phyloP scores from a whole-genome alignment of 139 green algal genomes.

The Coelastrella sp. region DNA sequence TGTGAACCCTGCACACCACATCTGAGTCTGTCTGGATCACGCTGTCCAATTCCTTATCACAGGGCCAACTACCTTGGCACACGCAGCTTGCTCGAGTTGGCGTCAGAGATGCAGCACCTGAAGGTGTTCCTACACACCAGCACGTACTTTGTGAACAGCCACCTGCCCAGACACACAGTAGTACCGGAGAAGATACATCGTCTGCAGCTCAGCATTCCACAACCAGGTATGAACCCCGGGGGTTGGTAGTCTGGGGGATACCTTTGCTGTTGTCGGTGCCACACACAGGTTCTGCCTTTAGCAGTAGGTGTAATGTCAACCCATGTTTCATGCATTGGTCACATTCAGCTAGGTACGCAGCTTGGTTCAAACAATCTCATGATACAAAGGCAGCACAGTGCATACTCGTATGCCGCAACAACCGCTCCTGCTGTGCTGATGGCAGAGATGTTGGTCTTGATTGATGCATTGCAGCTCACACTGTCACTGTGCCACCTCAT shows the following conservation, averaged over 20 bases:
- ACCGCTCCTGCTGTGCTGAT: too few species aligned
- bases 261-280: not conserved
- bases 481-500: too few species aligned
- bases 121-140: conserved; percentile 25
- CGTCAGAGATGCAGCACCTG: not conserved
- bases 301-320: not conserved
- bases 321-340: not conserved
- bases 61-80: conserved; percentile 30
- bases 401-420: too few species aligned
- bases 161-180: conserved; percentile 11
- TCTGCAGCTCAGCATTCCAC: not conserved
- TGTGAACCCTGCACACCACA: too few species aligned
- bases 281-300: not conserved
- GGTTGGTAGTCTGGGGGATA: not conserved
- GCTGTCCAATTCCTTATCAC: too few species aligned
- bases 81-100: conserved; percentile 18
- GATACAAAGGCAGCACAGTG: too few species aligned
- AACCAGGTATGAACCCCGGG: not conserved
- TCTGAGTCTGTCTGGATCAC: not conserved
- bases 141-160: conserved; percentile 37
- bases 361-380: too few species aligned
- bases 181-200: conserved; percentile 4
- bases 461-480: not conserved
- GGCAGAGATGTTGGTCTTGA: not conserved
- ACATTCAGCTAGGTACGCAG: too few species aligned